Evolutionary conservation across 345 rosid genomes (phyloP), one percentile per base, ranked within the genome.

Genomic region (Brassica incana): DNA sequence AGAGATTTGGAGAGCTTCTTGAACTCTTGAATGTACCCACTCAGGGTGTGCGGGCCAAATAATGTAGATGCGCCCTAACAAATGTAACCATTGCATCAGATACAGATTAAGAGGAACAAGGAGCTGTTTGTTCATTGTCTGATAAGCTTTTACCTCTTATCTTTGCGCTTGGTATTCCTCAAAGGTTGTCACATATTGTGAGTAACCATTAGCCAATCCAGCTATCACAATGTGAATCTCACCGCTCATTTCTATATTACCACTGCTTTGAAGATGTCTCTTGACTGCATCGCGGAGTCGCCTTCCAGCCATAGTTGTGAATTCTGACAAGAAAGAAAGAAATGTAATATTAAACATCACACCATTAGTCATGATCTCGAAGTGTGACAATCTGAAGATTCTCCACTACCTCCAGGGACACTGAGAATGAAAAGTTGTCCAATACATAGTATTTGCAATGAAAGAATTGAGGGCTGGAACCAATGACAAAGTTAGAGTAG

Each of bases 241-340:
- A 71, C 83, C 76, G 7, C 30, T 69, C 64, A 86, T 84, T 72
- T 90, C 86, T 67, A 77, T 80, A 61, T 80, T 75, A 54, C 84
- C 86, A 54, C 80, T 82, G 83, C 90, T 82, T 74, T 85, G 80
- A 52, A 96, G 90, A 67, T 91, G 86, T 1, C 83, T 33, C 85
- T 88, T 88, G 77, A 96, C 97, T 71, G 99, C 95, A 74, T 92
- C 92, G n/a, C 98, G 91, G 72, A 96, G 99, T 35, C 95, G 97
- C 86, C 99, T 91, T 81, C 99, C 98, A 79, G 99, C 93, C 99
- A 96, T 96, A 65, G 99, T 92, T 60, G 99, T 89, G 73, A 93
- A 96, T 83, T 96, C 99, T 96, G 87, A 69, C 56, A 75, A 81
- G 70, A 72, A 60, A 67, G 70, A 73, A 15, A 10, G 23, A 69